Evolutionary conservation across 441 rosid genomes (phyloP), one percentile per base, ranked within the genome.

Genomic region (Kokia cookei): DNA sequence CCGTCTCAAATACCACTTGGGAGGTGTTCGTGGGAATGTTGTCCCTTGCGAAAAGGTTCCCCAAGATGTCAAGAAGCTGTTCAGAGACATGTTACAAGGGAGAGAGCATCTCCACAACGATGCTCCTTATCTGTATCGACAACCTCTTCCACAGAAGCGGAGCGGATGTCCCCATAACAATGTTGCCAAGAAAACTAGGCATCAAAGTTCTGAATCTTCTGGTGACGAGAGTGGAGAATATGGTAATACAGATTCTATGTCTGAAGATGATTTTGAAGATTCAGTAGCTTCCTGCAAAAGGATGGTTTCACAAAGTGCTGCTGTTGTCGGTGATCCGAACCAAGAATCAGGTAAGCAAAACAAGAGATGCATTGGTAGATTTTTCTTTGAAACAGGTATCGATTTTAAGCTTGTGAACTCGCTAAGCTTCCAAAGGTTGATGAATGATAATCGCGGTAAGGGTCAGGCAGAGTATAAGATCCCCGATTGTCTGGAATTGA

Each of bases 1-100:
- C 32, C 86, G 85, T 76, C 84, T 89, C 60, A 84, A 72, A 78
- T 55, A 1, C 51, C 94, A 91, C 82, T 72, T 91, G 75, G 93
- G 84, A 70, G 88, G 86, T 72, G 29, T 88, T 54, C 70, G 79
- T 4, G 80, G 65, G 69, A 81, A 82, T 26, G 89, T 82, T 13
- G 26, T 40, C 37, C 70, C 80, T 61, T 89, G 93, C 57, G 75
- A 67, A 48, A 75, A 75, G 68, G 90, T 87, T 78, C 75, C 93
- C 2, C 68, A 50, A 67, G 53, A 60, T 62, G 78, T 87, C 32
- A 84, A 66, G 80, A 77, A 77, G 54, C 5, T 58, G 48, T 84
- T 85, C 61, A 76, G 80, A 65, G 69, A 14, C 17, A 13, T 22
- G 50, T 63, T 74, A n/a, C 54, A 12, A 12, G 61, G 82, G 51